These are phyloP conservation scores for Penicillium brasilianum DNA, from an alignment of 2,329 filamentous ascomycete species.

Conservation along the genomic window DNA sequence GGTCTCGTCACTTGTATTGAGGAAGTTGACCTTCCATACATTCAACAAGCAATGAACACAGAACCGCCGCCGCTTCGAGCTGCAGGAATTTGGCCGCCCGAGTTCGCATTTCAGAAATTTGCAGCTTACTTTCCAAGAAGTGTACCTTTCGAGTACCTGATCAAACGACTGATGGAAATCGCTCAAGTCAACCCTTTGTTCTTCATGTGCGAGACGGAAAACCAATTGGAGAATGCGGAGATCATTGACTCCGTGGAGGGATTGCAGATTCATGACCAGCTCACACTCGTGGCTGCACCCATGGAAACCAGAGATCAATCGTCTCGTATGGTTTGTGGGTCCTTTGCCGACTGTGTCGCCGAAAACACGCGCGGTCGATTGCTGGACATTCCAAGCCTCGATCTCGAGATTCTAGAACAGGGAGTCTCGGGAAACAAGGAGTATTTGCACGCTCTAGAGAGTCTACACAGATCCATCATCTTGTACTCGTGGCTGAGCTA, in stretches of 20 bases:
- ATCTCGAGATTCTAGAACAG: conserved; percentile 74
- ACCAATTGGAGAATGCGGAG: conserved; percentile 71
- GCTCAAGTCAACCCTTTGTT: conserved; percentile 68
- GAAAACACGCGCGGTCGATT: conserved; percentile 69
- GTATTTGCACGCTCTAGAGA: conserved; percentile 73
- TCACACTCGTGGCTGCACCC: conserved; percentile 76
- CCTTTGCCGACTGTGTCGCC: conserved; percentile 73
- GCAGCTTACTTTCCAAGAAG: conserved; percentile 78
- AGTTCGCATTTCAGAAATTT: conserved; percentile 73
- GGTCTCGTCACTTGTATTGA: conserved; percentile 84
- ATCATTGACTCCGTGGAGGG: conserved; percentile 71
- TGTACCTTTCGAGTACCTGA: conserved; percentile 82
- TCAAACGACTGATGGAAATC: conserved; percentile 75
- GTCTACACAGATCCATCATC: conserved; percentile 79
- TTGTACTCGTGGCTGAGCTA: conserved; percentile 94
- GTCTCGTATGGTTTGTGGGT: conserved; percentile 57
- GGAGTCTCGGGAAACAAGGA: conserved; percentile 50
- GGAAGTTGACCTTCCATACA: conserved; percentile 65
- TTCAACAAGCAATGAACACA: conserved; percentile 66
- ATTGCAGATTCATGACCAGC: conserved; percentile 73
- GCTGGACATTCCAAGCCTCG: conserved; percentile 71
- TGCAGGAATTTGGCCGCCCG: conserved; percentile 77
- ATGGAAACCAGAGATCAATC: conserved; percentile 58
- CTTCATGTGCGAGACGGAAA: conserved; percentile 69
- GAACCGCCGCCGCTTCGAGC: conserved; percentile 69